Conservation (phyloP, 805 yeast genomes). For the Monosporozyma aerobia region DNA sequence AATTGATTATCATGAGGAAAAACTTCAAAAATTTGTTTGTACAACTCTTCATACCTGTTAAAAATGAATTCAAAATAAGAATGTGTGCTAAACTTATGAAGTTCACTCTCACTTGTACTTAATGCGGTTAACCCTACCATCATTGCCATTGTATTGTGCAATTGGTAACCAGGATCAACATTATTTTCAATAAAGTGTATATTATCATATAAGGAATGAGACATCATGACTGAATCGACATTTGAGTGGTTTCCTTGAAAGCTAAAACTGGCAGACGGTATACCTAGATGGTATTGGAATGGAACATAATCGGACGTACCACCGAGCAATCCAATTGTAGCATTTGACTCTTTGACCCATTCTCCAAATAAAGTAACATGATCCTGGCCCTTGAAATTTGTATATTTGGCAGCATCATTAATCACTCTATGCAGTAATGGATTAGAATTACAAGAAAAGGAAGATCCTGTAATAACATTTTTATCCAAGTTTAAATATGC, state of each 20-base stretch:
- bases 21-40: slow-evolving; percentile 12
- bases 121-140: slow-evolving; percentile 49
- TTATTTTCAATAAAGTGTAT: slow-evolving; percentile 43
- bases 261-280: slow-evolving; percentile 50
- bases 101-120: slow-evolving; percentile 47
- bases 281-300: slow-evolving; percentile 58
- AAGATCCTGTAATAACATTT: slow-evolving; percentile 43
- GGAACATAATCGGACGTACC: slow-evolving; percentile 48
- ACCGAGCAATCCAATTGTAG: slow-evolving; percentile 35
- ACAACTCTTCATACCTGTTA: slow-evolving; percentile 27
- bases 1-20: slow-evolving; percentile 19
- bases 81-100: slow-evolving; percentile 39
- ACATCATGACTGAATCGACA: slow-evolving; percentile 45
- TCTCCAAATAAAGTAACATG: slow-evolving; percentile 40
- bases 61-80: slow-evolving; percentile 41
- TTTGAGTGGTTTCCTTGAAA: slow-evolving; percentile 27
- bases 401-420: slow-evolving; percentile 35
- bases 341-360: slow-evolving; percentile 33
- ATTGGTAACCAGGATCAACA: slow-evolving; percentile 43
- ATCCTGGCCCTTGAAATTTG: slow-evolving; percentile 35
- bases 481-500: slow-evolving; percentile 42
- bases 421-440: slow-evolving; percentile 47
- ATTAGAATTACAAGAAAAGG: slow-evolving; percentile 40
- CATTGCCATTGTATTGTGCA: slow-evolving; percentile 50
- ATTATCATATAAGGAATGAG: slow-evolving; percentile 53